Percentiles rank a stretch among this genome's conserved stretches.
These are phyloP conservation scores for Fraxinus albicans DNA, from an alignment of 305 asterid genomes.

Conservation along the genomic window DNA sequence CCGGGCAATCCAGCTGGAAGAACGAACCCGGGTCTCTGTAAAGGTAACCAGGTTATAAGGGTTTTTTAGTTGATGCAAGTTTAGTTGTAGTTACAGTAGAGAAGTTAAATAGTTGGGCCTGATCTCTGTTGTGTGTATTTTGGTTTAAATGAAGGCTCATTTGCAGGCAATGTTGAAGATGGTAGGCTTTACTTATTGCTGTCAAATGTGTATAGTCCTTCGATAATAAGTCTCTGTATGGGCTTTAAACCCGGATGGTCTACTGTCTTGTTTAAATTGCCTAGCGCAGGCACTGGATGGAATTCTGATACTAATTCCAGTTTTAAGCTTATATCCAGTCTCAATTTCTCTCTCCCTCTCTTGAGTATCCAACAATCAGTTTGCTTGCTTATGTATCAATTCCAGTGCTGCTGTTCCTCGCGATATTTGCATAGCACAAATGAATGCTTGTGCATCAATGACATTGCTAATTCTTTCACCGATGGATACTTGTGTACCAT, in stretches of 20 bases:
- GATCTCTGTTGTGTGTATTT: slow-evolving; percentile 13
- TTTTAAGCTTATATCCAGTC: neutral
- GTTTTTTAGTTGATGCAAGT: slow-evolving; percentile 1
- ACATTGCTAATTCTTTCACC: neutral
- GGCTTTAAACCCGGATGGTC: neutral
- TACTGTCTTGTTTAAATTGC: slow-evolving; percentile 13
- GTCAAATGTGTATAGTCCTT: slow-evolving; percentile 4
- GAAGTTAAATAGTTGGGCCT: slow-evolving; percentile 11
- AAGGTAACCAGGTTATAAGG: slow-evolving; percentile 2
- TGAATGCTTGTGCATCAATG: neutral
- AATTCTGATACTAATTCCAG: neutral
- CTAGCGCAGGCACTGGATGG: neutral
- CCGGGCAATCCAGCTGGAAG: neutral
- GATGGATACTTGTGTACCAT: neutral
- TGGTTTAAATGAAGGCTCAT: neutral
- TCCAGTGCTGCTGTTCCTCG: neutral
- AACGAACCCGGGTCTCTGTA: neutral
- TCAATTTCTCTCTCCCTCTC: neutral
- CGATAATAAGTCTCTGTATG: neutral
- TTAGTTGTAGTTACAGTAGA: slow-evolving; percentile 26
- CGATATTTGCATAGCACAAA: neutral
- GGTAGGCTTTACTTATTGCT: neutral
- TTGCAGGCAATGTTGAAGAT: slow-evolving; percentile 11
- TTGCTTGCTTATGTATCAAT: neutral
- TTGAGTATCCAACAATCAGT: neutral